Base-by-base conservation (phyloP, 129 eudicot species). In the Glebionis coronaria region DNA sequence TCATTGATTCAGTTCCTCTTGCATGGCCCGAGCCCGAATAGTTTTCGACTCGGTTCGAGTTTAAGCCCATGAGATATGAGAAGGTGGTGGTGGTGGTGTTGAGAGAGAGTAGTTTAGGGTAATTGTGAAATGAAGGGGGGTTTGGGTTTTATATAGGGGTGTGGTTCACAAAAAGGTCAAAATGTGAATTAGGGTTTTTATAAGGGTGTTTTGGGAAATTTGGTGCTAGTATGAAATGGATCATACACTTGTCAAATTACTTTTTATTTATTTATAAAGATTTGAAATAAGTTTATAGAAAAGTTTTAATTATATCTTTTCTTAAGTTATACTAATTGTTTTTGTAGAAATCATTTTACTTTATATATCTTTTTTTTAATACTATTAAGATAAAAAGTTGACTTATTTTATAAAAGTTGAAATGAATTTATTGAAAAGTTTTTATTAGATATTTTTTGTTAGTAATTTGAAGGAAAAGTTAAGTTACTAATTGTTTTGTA, bases 21-120 rank as follows among this genome's bases (percentile, higher is more conserved):
- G 80, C 56, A 76, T 76, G 55, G 55, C 64, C 80, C 52, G 80
- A 68, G 44, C 70, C 75, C 74, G 77, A 73, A 67, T 74, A 66
- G 15, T 69, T 71, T 23, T 84, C 87, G 18, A 87, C 84, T 65
- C 83, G 82, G 71, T 81, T 83, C 21, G 94, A 83, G 47, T 83
- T 83, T 29, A 75, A 12, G 62, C 79, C 83, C 92, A 82, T 83
- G 56, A 57, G 15, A 14, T 56, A 10, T n/a, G 28, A 50, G 63
- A 42, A 54, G 70, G 70, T 42, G 71, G 64, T 6, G 69, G 20
- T 2, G 55, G 18, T 9, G 38, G 38, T 42, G 40, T 49, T 67
- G 65, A 53, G n/a, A n/a, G n/a, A n/a, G n/a, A n/a, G n/a, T n/a
- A n/a, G n/a, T n/a, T n/a, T n/a, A n/a, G 50, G 58, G 73, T 72